A percentile compares a stretch with the other conserved stretches of the same genome.
Evolutionary conservation across 805 yeast genomes (phyloP).

Genomic region (Saccharomycopsis sp.): DNA sequence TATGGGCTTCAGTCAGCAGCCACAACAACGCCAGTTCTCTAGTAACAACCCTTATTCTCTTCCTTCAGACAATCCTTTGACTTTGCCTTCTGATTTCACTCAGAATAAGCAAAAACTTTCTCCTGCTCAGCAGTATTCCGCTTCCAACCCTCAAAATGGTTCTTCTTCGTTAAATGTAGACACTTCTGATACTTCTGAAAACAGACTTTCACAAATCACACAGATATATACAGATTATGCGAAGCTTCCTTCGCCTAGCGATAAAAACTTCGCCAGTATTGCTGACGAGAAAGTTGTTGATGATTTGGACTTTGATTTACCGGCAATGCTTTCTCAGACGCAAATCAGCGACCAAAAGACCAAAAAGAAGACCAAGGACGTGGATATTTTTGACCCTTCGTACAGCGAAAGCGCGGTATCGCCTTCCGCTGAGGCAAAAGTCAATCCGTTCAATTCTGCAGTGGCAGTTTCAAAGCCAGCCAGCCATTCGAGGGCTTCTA

Average conservation of each 20-base stretch:
- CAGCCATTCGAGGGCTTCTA: background rate
- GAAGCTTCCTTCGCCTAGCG: constrained; percentile 22
- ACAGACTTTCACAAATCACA: constrained; percentile 28
- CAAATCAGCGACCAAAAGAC: constrained; percentile 6
- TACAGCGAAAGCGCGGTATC: constrained; percentile 15
- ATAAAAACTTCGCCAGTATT: constrained; percentile 1
- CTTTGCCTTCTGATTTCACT: background rate
- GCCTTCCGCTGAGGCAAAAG: constrained; percentile 14
- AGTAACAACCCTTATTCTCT: too few relatives aligned
- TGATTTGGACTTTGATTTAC: constrained; percentile 19
- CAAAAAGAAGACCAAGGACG: constrained; percentile 7
- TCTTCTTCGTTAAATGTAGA: constrained; percentile 1
- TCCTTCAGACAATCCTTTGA: background rate
- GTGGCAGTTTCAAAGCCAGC: background rate
- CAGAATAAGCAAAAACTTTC: background rate
- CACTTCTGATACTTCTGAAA: background rate
- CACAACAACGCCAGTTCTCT: background rate
- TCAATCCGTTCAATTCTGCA: constrained; percentile 4
- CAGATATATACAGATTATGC: constrained; percentile 31
- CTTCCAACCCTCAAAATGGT: constrained; percentile 4
- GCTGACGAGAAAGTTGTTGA: constrained; percentile 16
- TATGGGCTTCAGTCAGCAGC: background rate
- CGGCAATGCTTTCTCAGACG: constrained; percentile 10
- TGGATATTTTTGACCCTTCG: constrained; percentile 21
- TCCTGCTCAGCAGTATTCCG: background rate